Evolutionary conservation across 1,284 basidiomycete species (phyloP), one percentile per base, ranked within the genome.

Genomic region (Ganoderma multipileum): DNA sequence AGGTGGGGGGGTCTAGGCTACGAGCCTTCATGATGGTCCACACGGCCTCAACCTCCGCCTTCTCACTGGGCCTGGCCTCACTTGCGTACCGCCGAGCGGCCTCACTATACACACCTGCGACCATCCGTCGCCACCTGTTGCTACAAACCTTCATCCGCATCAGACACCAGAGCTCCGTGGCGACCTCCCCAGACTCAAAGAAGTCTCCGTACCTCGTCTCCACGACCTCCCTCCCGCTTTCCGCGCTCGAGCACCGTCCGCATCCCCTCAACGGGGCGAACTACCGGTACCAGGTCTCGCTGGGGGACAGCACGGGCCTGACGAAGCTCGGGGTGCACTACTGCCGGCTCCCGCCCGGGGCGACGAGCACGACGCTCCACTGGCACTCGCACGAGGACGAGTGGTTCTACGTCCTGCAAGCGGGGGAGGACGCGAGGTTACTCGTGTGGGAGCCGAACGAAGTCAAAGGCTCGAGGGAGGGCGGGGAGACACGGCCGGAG

Each of bases 371-470:
- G 28, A 72, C 74, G 30, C 55, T 74, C 50, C 77, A 79, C 71
- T 77, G 75, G 73, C 77, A 79, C 67, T 71, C 62, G 50, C 68
- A 69, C 42, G 76, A 77, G 39, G 77, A 79, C 67, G 77, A 79
- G 68, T 79, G 75, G 75, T 68, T 72, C 64, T 79, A 75, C 67
- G 72, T 79, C 62, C 59, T 79, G 58, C 75, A 77, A n/a, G 77
- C 76, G 9, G 74, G 73, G 23, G 70, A 70, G 23, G 74, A 68
- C 60, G 74, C 73, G 2, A 68, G 64, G 20, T 62, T 77, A 33
- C 50, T 77, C 60, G 44, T 74, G 20, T 71, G 64, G 52, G 72
- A 74, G 70, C 65, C 65, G 2, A 26, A 41, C 47, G 42, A 60
- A 41, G 28, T 42, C 5, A 47, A 14, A 20, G 41, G 58, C 30